phyloP scores from a whole-genome alignment of 2,329 filamentous ascomycete species.

The Beauveria sp. region DNA sequence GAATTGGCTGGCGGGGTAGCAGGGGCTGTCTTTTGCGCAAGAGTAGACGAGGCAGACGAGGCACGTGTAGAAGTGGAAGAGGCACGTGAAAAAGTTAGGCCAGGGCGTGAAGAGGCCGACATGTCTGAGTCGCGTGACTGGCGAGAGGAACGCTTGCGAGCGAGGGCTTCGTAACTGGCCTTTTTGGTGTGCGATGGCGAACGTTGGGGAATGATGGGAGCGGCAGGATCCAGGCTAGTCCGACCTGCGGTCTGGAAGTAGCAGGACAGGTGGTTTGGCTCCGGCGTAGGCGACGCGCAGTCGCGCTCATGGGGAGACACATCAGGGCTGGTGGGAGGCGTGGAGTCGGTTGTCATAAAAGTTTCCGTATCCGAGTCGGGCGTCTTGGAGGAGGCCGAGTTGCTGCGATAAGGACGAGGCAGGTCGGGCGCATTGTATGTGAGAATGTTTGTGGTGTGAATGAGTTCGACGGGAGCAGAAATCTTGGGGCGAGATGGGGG shows the following conservation, averaged over 20 bases:
- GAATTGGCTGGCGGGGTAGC: slow-evolving; percentile 5
- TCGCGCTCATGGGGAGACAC: slow-evolving; percentile 45
- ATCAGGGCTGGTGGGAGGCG: slow-evolving; percentile 63
- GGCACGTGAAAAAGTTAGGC: slow-evolving; percentile 48
- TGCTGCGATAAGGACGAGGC: slow-evolving; percentile 40
- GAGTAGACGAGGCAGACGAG: slow-evolving; percentile 35
- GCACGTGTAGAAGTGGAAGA: slow-evolving; percentile 49
- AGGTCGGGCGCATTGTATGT: slow-evolving; percentile 92
- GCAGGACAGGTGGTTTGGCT: slow-evolving; percentile 59
- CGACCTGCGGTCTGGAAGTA: slow-evolving; percentile 51
- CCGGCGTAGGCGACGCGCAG: slow-evolving; percentile 48
- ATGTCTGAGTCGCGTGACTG: slow-evolving; percentile 47
- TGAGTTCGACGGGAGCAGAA: slow-evolving; percentile 75
- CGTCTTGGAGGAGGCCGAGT: slow-evolving; percentile 44
- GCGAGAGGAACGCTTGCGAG: slow-evolving; percentile 56
- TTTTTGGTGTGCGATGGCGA: slow-evolving; percentile 86
- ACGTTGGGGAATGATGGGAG: slow-evolving; percentile 67
- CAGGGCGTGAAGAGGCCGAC: slow-evolving; percentile 49
- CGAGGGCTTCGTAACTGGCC: slow-evolving; percentile 65
- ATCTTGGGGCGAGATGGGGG: slow-evolving; percentile 59
- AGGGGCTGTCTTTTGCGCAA: slow-evolving; percentile 21
- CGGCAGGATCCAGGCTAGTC: slow-evolving; percentile 36
- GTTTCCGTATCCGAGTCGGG: slow-evolving; percentile 65
- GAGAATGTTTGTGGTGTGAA: slow-evolving; percentile 94
- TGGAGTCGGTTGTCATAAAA: slow-evolving; percentile 36